These are phyloP conservation scores for Gossypium laxum DNA, from an alignment of 441 rosid species.

Conservation along the genomic window DNA sequence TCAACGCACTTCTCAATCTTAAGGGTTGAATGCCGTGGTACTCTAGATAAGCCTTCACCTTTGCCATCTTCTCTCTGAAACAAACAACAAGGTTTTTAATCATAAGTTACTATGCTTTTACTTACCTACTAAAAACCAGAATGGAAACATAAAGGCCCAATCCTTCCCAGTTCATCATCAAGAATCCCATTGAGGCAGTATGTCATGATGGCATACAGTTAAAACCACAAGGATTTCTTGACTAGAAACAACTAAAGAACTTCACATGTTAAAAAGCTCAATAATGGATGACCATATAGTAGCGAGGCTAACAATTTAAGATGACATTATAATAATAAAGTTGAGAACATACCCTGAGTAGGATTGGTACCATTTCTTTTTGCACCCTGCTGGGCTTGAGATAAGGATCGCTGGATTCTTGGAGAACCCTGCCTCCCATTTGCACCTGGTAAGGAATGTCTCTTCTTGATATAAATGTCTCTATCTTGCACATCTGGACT, in stretches of 20 bases:
- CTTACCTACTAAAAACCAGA: background rate
- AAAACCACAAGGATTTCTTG: background rate
- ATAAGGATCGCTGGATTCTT: slow-evolving; percentile 46
- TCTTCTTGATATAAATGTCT: slow-evolving; percentile 61
- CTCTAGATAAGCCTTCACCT: slow-evolving; percentile 37
- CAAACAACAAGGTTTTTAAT: slow-evolving; percentile 8
- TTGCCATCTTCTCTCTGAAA: slow-evolving; percentile 80
- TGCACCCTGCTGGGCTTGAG: slow-evolving; percentile 53
- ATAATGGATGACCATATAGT: background rate
- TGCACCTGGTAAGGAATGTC: slow-evolving; percentile 74
- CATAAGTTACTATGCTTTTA: background rate
- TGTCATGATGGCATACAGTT: background rate
- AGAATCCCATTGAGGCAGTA: background rate
- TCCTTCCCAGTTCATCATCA: background rate
- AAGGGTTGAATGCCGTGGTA: background rate
- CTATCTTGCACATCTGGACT: slow-evolving; percentile 83
- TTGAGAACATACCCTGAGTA: slow-evolving; percentile 30
- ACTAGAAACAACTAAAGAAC: background rate
- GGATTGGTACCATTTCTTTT: slow-evolving; percentile 43
- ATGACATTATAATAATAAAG: background rate
- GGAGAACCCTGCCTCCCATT: slow-evolving; percentile 91
- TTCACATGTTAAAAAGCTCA: background rate
- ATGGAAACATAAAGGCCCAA: background rate
- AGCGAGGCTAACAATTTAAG: background rate
- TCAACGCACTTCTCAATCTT: slow-evolving; percentile 11